phyloP scores from a whole-genome alignment of 139 green algal genomes.

The Coccomyxa sp. region DNA sequence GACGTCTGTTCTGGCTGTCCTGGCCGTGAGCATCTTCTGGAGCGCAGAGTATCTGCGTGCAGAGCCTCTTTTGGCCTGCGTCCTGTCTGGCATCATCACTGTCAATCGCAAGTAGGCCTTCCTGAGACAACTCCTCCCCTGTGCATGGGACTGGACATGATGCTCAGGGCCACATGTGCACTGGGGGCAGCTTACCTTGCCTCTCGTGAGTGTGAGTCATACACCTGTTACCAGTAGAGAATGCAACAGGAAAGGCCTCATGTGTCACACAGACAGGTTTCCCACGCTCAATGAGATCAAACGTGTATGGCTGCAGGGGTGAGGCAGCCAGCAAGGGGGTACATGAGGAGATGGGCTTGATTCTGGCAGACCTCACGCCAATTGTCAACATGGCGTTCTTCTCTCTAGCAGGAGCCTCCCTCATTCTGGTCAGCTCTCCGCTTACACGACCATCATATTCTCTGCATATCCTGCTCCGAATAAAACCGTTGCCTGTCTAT shows the following conservation, averaged over 20 bases:
- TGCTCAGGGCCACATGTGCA: no score
- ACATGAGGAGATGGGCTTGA: slow-evolving; percentile 46
- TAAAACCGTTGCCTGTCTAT: no score
- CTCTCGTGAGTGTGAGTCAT: no score
- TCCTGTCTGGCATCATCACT: slow-evolving; percentile 64
- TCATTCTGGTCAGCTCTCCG: slow-evolving; percentile 55
- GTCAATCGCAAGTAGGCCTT: slow-evolving; percentile 55
- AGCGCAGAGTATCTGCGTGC: slow-evolving; percentile 43
- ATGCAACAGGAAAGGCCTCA: no score
- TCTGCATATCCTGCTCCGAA: no score
- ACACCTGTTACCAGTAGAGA: no score
- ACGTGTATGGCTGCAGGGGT: slow-evolving; percentile 16
- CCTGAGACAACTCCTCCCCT: not conserved
- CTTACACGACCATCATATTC: not conserved
- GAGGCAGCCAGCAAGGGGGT: slow-evolving; percentile 30
- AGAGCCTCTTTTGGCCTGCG: slow-evolving; percentile 83
- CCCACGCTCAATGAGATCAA: not conserved
- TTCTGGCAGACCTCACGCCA: slow-evolving; percentile 52
- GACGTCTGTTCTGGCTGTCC: not conserved
- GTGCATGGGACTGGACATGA: no score
- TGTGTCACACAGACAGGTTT: no score
- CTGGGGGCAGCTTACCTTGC: no score
- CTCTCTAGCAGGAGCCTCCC: slow-evolving; percentile 65
- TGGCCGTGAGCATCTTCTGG: slow-evolving; percentile 34
- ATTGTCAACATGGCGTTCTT: slow-evolving; percentile 83